phyloP scores from a whole-genome alignment of 2,329 filamentous ascomycete species.

The Fusarium acutatum region DNA sequence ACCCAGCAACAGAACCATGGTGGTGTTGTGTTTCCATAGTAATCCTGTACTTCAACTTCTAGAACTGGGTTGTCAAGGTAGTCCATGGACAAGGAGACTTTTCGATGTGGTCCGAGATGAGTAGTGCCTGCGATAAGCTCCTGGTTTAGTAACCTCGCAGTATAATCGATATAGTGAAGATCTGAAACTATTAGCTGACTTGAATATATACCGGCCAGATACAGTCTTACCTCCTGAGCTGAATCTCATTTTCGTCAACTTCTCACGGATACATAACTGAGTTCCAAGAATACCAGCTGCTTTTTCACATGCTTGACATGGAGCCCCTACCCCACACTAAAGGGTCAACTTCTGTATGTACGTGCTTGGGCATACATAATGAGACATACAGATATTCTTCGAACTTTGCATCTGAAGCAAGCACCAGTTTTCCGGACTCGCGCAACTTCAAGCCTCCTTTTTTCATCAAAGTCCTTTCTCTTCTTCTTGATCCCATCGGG shows the following conservation, averaged over 20 bases:
- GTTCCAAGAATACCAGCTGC: conserved; percentile 38
- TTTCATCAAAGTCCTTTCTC: conserved; percentile 40
- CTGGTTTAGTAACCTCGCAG: conserved; percentile 38
- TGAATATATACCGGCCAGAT: not conserved
- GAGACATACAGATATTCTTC: conserved; percentile 39
- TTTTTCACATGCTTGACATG: conserved; percentile 38
- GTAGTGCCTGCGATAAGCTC: conserved; percentile 43
- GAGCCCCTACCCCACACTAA: conserved; percentile 39
- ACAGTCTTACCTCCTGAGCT: conserved; percentile 37
- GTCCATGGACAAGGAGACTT: conserved; percentile 39
- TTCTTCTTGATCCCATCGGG: conserved; percentile 41
- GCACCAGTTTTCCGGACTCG: conserved; percentile 41
- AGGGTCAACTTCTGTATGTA: conserved; percentile 13
- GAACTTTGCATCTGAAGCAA: conserved; percentile 41
- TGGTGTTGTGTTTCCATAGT: conserved; percentile 31
- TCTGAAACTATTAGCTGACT: conserved; percentile 20
- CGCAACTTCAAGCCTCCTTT: conserved; percentile 39
- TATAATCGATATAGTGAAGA: conserved; percentile 43
- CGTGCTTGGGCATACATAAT: not conserved
- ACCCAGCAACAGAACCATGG: conserved; percentile 44
- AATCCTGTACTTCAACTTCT: conserved; percentile 39
- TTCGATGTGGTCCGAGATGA: conserved; percentile 40
- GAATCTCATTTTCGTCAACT: conserved; percentile 42
- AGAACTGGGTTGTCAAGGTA: conserved; percentile 39
- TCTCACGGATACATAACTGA: conserved; percentile 40